A percentile compares a stretch with the other conserved stretches of the same genome.
These are phyloP conservation scores for Coemansia sp. DNA, from an alignment of 192 early-diverging fungal genomes.

Conservation along the genomic window DNA sequence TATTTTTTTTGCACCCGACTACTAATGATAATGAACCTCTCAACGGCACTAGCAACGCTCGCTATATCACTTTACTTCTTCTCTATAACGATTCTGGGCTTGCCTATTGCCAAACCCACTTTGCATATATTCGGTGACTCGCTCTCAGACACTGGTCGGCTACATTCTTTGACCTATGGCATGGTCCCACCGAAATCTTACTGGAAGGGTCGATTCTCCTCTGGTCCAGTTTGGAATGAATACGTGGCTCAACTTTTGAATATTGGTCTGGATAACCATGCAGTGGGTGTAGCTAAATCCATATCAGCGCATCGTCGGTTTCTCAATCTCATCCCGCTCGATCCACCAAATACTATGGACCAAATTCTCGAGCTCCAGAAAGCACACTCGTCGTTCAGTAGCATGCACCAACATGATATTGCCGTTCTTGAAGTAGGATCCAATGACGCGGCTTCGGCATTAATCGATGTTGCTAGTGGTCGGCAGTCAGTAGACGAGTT, in stretches of 20 bases:
- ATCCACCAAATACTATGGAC: slow-evolving; percentile 30
- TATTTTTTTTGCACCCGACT: not conserved
- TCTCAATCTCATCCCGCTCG: slow-evolving; percentile 20
- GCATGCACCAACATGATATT: slow-evolving; percentile 6
- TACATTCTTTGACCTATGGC: slow-evolving; percentile 28
- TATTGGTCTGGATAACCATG: slow-evolving; percentile 21
- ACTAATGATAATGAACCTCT: not conserved
- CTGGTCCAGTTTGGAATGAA: slow-evolving; percentile 49
- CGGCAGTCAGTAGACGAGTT: slow-evolving; percentile 25
- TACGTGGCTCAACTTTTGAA: slow-evolving; percentile 23
- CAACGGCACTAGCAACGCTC: not conserved
- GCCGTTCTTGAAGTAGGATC: slow-evolving; percentile 39
- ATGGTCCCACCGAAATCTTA: slow-evolving; percentile 33
- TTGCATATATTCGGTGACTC: slow-evolving; percentile 52
- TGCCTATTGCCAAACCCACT: slow-evolving; percentile 12
- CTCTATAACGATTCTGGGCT: not conserved
- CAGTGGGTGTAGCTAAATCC: slow-evolving; percentile 35
- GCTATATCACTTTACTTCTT: not conserved
- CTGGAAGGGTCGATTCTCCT: slow-evolving; percentile 50
- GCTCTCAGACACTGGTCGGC: slow-evolving; percentile 42
- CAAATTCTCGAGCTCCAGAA: slow-evolving; percentile 28
- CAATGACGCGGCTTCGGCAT: slow-evolving; percentile 28
- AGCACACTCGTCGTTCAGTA: not conserved
- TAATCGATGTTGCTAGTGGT: slow-evolving; percentile 23
- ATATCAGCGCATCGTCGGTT: slow-evolving; percentile 10